Base-by-base conservation (phyloP, 164 flowering plant genomes). In the Hamamelis virginiana region DNA sequence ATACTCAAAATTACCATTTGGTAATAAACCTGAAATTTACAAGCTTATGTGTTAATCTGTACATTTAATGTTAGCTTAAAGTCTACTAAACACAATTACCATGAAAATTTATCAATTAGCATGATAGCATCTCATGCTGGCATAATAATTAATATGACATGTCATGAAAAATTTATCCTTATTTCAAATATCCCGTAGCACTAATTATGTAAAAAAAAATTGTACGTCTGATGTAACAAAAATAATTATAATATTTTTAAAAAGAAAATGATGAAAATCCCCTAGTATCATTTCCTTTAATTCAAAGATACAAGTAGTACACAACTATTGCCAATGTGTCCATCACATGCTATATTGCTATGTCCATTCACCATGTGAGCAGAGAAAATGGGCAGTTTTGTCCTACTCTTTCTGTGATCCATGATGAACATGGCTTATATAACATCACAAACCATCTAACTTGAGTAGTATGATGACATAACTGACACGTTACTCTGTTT, bases 1-100 rank as follows among this genome's bases (percentile, higher is more conserved):
- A 0, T 71, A 27, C 74, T 93, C 94, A 68, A 93, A 93, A 84
- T 88, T 76, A 5, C 98, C 98, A 61, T 93, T 93, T 0, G 92
- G 90, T 45, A 93, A 65, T 62, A 87, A 60, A 16, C 98, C 97
- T 93, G 87, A 48, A 56, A 68, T 23, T 19, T 27, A 25, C 19
- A 56, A 22, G 10, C 13, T 46, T 59, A 8, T 4, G 55, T 13
- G 46, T 51, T 13, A 48, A 45, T n/a, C n/a, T n/a, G n/a, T 69
- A 18, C 43, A 21, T 61, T 19, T 61, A 61, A 61, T 62, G 51
- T 62, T 38, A 33, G 41, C 41, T 33, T 33, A 6, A 33, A 33
- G 41, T 33, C 4, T 33, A 33, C 66, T 33, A 21, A 27, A 28
- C 5, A 9, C 58, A 33, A 19, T n/a, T n/a, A n/a, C n/a, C n/a